Evolutionary conservation across 1,284 basidiomycete species (phyloP), one percentile per base, ranked within the genome.

Genomic region (Moesziomyces aphidis): DNA sequence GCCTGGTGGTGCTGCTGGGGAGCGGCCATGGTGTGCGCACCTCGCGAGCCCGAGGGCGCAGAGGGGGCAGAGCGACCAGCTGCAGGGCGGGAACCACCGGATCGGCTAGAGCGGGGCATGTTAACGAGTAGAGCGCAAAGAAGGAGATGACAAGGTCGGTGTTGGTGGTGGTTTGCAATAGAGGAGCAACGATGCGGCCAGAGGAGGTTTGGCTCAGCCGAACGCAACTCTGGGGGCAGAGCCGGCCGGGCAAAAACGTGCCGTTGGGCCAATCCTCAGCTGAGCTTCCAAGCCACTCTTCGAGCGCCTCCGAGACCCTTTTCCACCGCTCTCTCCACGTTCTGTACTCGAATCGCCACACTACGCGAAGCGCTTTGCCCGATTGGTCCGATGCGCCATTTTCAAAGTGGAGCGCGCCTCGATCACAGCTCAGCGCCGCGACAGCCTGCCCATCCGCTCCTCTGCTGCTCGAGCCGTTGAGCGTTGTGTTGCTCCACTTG

Each of bases 1-100:
- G 71, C 68, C 50, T 55, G 73, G 23, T 57, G 56, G 15, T 64
- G 60, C 52, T 74, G 63, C 51, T 53, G 58, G 34, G 71, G 63
- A 17, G 78, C 63, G 39, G 81, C 78, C 79, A 82, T 83, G 52
- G 83, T 82, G 68, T 81, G 79, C 34, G 79, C 78, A 43, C 83
- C 80, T 23, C 83, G 79, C 42, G 77, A 68, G 54, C 81, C 80
- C 19, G 73, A 58, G 8, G 82, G 82, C 8, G 79, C 77, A 6
- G 80, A 74, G 46, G 80, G 80, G 17, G 77, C 61, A 31, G 73
- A 61, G 28, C 39, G 39, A 19, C 39, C 39, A 42, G 39, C 39
- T 17, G 39, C 17, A 42, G 39, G 39, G 6, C 39, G 39, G 2
- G 69, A 73, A 26, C 79, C 77, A 50, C 74, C 73, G 6, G 71